Evolutionary conservation across 805 yeast genomes (phyloP), one percentile per base, ranked within the genome.

Genomic region (Myxozyma monticola): DNA sequence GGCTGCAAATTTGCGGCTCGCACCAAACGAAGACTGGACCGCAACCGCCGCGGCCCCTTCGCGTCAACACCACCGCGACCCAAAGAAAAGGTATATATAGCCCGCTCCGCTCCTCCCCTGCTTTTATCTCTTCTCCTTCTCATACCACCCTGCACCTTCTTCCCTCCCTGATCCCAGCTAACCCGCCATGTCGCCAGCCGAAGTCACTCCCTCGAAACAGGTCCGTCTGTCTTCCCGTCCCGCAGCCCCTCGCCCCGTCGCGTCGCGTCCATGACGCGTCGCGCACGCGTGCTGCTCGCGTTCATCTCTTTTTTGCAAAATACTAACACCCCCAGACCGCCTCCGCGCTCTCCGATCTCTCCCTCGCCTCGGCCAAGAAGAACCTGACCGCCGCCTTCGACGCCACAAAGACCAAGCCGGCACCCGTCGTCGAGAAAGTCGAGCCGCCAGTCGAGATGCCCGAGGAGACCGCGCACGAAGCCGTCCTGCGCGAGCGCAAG

Each of bases 401-500:
- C 20, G 46, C 41, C 31, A 17, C 24, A 8, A 40, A 28, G 33
- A 17, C 39, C 14, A 22, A 38, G 20, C 37, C 38, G n/a, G 36
- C 42, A 30, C 10, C 42, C 20, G 54, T 37, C 25, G 36, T 30
- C 31, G 51, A 36, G n/a, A n/a, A n/a, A n/a, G 43, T 25, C 37
- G 24, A 42, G 31, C n/a, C n/a, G n/a, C n/a, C n/a, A n/a, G 37
- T 15, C 22, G 29, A n/a, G 25, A 28, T 28, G 31, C 31, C 31
- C 31, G 31, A 28, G 31, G 9, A 9, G 9, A 28, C 9, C 12
- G 9, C 14, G 9, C 12, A 35, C 38, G 51, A 45, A 2, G 45
- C 38, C 37, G 22, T 39, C 47, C 22, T 25, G 12, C 33, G 35
- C 37, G 55, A 47, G 60, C 70, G 73, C 43, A 52, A 59, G 35